Conservation (phyloP, 169 alveolate species). For the Babesia bovis region DNA sequence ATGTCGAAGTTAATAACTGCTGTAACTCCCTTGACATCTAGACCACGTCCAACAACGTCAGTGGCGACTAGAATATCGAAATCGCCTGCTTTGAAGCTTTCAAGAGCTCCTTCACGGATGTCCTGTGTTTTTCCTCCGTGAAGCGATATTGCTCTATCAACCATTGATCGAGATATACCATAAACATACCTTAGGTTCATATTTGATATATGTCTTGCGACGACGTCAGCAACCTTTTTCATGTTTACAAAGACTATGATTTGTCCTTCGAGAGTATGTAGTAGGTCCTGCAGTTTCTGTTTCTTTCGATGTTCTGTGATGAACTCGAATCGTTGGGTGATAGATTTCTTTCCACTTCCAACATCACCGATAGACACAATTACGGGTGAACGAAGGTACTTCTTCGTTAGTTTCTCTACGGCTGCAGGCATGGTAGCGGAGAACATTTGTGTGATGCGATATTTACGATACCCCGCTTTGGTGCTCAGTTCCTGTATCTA, state of each 20-base stretch:
- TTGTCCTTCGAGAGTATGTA: slow-evolving; percentile 85
- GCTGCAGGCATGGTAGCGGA: slow-evolving; percentile 96
- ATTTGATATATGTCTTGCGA: slow-evolving; percentile 80
- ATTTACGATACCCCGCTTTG: slow-evolving; percentile 85
- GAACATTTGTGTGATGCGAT: slow-evolving; percentile 90
- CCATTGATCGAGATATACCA: neutral
- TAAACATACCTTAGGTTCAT: slow-evolving; percentile 71
- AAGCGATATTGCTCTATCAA: slow-evolving; percentile 71
- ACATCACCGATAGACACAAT: slow-evolving; percentile 92
- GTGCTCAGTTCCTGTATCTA: slow-evolving; percentile 80
- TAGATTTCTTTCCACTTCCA: slow-evolving; percentile 92
- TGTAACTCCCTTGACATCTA: slow-evolving; percentile 93
- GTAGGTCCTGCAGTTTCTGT: slow-evolving; percentile 69
- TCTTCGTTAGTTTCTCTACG: slow-evolving; percentile 90
- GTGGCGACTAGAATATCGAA: slow-evolving; percentile 95
- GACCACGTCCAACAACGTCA: slow-evolving; percentile 98
- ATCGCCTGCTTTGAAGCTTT: slow-evolving; percentile 86
- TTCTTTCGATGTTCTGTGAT: slow-evolving; percentile 85
- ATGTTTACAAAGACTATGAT: slow-evolving; percentile 92
- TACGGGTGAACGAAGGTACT: slow-evolving; percentile 88
- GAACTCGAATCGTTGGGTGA: slow-evolving; percentile 89
- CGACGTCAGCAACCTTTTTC: slow-evolving; percentile 90
- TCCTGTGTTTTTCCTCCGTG: slow-evolving; percentile 95
- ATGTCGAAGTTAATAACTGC: slow-evolving; percentile 97
- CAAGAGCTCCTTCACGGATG: slow-evolving; percentile 89